These are phyloP conservation scores for Pleurotus ostreatus DNA, from an alignment of 768 basidiomycete species.

Conservation along the genomic window DNA sequence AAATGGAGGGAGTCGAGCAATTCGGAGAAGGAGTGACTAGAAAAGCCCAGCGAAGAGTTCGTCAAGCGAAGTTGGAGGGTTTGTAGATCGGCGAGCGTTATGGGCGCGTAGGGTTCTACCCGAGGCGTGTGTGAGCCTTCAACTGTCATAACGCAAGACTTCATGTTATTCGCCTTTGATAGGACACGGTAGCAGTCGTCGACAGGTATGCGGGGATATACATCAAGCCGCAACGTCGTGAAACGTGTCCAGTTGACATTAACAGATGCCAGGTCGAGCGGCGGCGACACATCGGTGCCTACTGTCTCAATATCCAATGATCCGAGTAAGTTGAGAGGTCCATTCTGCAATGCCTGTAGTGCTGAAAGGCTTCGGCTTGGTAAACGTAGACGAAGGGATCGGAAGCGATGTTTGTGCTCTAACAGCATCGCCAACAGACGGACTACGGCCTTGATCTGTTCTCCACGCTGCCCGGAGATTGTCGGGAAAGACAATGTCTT, in stretches of 20 bases:
- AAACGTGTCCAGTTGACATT: background rate
- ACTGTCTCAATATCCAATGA: background rate
- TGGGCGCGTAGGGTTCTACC: background rate
- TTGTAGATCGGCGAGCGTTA: background rate
- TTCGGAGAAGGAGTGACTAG: background rate
- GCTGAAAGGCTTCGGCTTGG: background rate
- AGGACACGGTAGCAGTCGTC: slow-evolving; percentile 3
- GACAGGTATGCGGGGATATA: background rate
- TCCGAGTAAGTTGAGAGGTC: background rate
- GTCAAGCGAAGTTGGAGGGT: background rate
- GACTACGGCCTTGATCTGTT: background rate
- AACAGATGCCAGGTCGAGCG: background rate
- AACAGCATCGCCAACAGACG: background rate
- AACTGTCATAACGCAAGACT: background rate
- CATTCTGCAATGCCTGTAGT: background rate
- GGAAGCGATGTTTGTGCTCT: background rate
- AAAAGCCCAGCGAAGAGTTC: background rate
- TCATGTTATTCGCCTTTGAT: background rate
- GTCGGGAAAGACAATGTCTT: background rate
- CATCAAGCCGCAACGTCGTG: background rate
- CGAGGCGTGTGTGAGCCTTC: background rate
- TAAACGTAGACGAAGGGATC: background rate
- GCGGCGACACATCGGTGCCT: background rate
- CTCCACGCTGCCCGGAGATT: background rate
- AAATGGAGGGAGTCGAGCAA: background rate